phyloP scores from a whole-genome alignment of 75 land plant genomes.

The Pseudotsuga menziesii region DNA sequence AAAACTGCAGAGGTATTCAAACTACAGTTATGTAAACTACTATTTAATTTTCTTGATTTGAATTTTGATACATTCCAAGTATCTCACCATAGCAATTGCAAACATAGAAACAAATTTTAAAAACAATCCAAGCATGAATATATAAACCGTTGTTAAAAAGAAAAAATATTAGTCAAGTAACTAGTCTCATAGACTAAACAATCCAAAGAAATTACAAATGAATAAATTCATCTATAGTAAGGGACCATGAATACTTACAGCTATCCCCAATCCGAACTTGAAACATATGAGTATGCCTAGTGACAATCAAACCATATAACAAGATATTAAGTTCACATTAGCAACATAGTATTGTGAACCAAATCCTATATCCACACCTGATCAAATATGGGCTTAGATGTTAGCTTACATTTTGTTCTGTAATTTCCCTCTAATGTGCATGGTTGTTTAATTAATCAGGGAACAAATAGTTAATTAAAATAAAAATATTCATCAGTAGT shows the following conservation, averaged over 20 bases:
- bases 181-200: no score
- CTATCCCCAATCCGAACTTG: conserved; percentile 15
- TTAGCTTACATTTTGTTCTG: background rate
- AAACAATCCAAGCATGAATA: background rate
- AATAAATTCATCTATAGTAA: background rate
- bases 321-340: conserved; percentile 27
- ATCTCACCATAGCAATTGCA: no score
- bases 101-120: background rate
- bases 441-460: no score
- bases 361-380: conserved; percentile 38
- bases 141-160: background rate
- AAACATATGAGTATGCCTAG: conserved; percentile 22
- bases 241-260: background rate
- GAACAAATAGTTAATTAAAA: no score
- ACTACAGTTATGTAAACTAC: no score
- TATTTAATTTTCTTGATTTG: no score
- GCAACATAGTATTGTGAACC: conserved; percentile 37
- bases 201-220: no score
- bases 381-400: background rate
- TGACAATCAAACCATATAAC: conserved; percentile 33
- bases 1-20: no score
- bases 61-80: no score
- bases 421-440: background rate
- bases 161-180: no score
- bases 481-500: no score